These are phyloP conservation scores for Leccinum obscurum DNA, from an alignment of 768 basidiomycete genomes.

Conservation along the genomic window DNA sequence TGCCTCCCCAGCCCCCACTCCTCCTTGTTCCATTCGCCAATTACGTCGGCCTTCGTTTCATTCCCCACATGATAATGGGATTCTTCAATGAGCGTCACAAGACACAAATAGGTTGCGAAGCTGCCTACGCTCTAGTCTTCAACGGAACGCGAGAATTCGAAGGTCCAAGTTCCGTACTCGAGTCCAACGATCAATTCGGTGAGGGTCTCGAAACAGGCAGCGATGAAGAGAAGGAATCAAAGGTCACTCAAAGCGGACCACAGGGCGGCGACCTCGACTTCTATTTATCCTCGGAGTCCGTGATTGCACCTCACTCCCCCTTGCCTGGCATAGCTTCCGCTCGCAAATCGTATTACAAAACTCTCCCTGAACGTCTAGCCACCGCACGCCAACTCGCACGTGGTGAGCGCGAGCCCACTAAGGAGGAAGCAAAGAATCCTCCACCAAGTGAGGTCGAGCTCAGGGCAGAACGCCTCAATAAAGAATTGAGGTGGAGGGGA, in stretches of 20 bases:
- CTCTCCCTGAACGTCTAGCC: constrained; percentile 62
- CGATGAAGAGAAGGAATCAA: constrained; percentile 10
- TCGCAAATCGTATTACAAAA: constrained; percentile 74
- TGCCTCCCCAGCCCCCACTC: constrained; percentile 79
- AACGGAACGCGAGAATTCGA: constrained; percentile 60
- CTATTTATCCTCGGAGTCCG: constrained; percentile 61
- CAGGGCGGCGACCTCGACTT: constrained; percentile 72
- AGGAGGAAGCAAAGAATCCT: constrained; percentile 74
- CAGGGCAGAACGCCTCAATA: constrained; percentile 82
- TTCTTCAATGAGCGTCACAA: constrained; percentile 89
- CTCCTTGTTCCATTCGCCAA: constrained; percentile 74
- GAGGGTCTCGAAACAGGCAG: constrained; percentile 5
- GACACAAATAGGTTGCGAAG: constrained; percentile 79
- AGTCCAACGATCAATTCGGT: constrained; percentile 19
- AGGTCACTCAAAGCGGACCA: neutral
- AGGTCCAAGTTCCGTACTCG: constrained; percentile 28
- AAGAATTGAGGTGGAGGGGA: constrained; percentile 83
- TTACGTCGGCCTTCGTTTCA: constrained; percentile 77
- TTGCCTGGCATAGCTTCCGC: constrained; percentile 63
- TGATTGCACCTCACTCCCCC: constrained; percentile 65
- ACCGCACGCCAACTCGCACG: constrained; percentile 74
- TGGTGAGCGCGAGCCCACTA: constrained; percentile 80
- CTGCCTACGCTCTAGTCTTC: constrained; percentile 73
- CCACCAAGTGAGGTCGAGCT: constrained; percentile 89
- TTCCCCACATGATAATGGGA: constrained; percentile 88